Evolutionary conservation across 257 asterid genomes (phyloP).

Genomic region (Nicotiana undulata): DNA sequence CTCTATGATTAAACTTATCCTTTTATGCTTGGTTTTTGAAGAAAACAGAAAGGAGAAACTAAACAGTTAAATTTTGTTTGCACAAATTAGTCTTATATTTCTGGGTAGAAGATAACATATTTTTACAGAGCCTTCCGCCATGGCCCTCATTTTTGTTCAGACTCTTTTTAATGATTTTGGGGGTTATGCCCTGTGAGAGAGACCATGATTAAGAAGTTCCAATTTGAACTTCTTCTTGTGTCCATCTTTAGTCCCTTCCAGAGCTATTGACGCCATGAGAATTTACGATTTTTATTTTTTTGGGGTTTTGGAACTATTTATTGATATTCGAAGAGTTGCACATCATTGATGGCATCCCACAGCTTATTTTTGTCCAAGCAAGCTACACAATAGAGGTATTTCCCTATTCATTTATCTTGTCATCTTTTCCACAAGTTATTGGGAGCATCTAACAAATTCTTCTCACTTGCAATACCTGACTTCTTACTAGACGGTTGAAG

Average conservation of each 20-base stretch:
- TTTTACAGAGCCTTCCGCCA: not conserved
- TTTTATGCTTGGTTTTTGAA: not conserved
- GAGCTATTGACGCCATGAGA: not conserved
- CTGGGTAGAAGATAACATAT: not conserved
- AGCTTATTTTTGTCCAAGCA: conserved; percentile 82
- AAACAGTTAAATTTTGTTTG: not conserved
- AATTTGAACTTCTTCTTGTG: not conserved
- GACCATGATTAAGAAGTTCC: not conserved
- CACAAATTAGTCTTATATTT: no score
- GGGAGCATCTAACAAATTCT: not conserved
- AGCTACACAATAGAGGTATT: conserved; percentile 91
- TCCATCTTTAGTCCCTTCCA: not conserved
- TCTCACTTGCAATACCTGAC: not conserved
- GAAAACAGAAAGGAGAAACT: not conserved
- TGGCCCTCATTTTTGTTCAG: not conserved
- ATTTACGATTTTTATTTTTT: not conserved
- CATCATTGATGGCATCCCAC: conserved; percentile 88
- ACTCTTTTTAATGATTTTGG: not conserved
- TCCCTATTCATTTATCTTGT: not conserved
- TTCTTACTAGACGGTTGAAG: conserved; percentile 84
- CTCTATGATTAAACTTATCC: not conserved
- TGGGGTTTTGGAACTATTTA: conserved; percentile 4
- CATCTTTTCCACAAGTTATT: not conserved
- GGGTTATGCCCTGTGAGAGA: not conserved
- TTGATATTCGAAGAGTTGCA: conserved; percentile 60